Percentiles rank a stretch among this genome's conserved stretches.
These are phyloP conservation scores for Pyrenula massariospora DNA, from an alignment of 495 filamentous ascomycete species.

Conservation along the genomic window DNA sequence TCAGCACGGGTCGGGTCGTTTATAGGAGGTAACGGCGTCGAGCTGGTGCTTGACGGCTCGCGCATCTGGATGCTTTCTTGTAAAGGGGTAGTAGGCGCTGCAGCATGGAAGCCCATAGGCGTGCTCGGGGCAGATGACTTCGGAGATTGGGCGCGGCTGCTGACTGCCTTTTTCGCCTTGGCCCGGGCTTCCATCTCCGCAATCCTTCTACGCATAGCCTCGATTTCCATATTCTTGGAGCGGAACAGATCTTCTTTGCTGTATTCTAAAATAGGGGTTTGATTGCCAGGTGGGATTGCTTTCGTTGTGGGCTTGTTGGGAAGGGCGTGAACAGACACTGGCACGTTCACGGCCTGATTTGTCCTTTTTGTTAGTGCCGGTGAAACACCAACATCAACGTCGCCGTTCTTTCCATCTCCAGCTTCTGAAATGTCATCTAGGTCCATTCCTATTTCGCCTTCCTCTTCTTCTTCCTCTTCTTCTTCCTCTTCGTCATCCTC, in stretches of 20 bases:
- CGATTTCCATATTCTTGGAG: constrained; percentile 56
- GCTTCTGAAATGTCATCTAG: constrained; percentile 31
- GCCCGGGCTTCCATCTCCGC: constrained; percentile 62
- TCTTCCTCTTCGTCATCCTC: too few relatives aligned
- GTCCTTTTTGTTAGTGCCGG: background rate
- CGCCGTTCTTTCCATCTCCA: background rate
- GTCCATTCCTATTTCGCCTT: constrained; percentile 20
- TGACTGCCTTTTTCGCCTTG: constrained; percentile 38
- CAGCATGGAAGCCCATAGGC: background rate
- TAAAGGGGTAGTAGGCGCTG: background rate
- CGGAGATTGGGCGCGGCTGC: constrained; percentile 21
- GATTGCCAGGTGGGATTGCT: constrained; percentile 20
- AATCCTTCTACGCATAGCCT: constrained; percentile 63
- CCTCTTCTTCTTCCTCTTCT: constrained; percentile 34
- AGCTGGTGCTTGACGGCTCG: background rate
- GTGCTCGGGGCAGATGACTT: constrained; percentile 12
- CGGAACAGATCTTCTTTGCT: constrained; percentile 45
- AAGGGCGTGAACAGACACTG: background rate
- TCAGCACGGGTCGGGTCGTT: constrained; percentile 14
- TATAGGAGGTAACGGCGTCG: constrained; percentile 6
- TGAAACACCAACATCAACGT: background rate
- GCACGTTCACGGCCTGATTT: background rate
- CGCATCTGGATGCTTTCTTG: background rate
- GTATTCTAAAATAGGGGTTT: constrained; percentile 17
- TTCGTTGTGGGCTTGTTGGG: constrained; percentile 13